A percentile compares a stretch with the other conserved stretches of the same genome.
These are phyloP conservation scores for Apiotrichum sp. DNA, from an alignment of 1,284 basidiomycete species.

Conservation along the genomic window DNA sequence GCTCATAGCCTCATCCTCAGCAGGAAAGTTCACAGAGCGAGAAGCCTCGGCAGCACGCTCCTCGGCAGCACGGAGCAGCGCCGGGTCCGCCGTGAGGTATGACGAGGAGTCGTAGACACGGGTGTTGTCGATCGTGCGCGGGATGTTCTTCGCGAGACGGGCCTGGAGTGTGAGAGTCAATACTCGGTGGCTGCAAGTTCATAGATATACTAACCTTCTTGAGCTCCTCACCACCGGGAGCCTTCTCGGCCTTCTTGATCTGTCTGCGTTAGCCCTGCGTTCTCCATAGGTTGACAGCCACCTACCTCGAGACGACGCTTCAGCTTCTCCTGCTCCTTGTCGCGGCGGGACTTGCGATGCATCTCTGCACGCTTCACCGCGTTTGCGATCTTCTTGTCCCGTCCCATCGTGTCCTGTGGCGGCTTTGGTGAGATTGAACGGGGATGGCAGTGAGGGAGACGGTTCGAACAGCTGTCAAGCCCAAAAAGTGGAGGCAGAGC, in stretches of 20 bases:
- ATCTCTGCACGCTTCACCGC: conserved; percentile 76
- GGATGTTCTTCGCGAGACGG: conserved; percentile 75
- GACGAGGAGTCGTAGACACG: conserved; percentile 77
- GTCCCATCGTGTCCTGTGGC: conserved; percentile 31
- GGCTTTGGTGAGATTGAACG: no score
- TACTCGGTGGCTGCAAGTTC: background rate
- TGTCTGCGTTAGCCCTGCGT: conserved; percentile 3
- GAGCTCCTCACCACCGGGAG: conserved; percentile 34
- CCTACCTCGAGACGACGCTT: conserved; percentile 69
- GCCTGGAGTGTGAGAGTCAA: conserved; percentile 52
- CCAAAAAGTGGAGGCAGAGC: background rate
- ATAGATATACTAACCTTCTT: conserved; percentile 25
- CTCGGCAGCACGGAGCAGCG: conserved; percentile 37
- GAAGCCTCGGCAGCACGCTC: conserved; percentile 36
- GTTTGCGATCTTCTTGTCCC: conserved; percentile 60
- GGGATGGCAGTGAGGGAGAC: background rate
- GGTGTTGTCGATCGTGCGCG: conserved; percentile 87
- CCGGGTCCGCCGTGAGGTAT: conserved; percentile 65
- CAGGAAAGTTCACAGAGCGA: conserved; percentile 25
- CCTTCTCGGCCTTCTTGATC: conserved; percentile 40
- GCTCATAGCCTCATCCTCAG: conserved; percentile 8
- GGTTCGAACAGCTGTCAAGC: no score
- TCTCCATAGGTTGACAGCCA: background rate
- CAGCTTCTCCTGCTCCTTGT: conserved; percentile 74
- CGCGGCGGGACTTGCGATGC: conserved; percentile 65